phyloP scores from a whole-genome alignment of 768 basidiomycete genomes.

The Amanita rimosa region DNA sequence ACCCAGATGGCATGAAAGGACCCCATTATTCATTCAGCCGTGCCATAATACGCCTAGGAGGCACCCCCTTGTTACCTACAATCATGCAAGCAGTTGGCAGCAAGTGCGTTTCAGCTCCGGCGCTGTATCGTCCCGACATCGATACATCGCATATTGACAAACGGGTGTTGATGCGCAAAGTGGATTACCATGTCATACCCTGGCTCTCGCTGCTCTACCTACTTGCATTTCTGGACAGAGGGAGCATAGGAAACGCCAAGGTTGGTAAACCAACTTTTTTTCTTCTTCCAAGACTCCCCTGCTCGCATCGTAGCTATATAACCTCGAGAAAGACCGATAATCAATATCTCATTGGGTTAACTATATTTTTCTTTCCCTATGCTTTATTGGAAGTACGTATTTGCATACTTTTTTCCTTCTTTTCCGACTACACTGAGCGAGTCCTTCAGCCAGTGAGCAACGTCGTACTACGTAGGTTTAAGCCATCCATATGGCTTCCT shows the following conservation, averaged over 20 bases:
- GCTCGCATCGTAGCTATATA: conserved; percentile 35
- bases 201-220: conserved; percentile 69
- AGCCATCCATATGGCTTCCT: conserved; percentile 60
- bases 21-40: too few species aligned
- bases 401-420: background rate
- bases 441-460: conserved; percentile 47
- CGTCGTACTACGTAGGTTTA: conserved; percentile 42
- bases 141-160: conserved; percentile 45
- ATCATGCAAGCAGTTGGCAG: too few species aligned
- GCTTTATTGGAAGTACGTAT: conserved; percentile 50
- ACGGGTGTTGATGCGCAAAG: conserved; percentile 41
- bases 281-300: background rate
- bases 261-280: conserved; percentile 24
- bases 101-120: background rate
- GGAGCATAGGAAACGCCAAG: too few species aligned
- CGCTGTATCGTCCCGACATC: conserved; percentile 34
- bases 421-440: background rate
- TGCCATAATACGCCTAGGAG: too few species aligned
- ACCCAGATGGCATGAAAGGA: too few species aligned
- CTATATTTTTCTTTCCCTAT: conserved; percentile 71
- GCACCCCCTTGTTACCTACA: too few species aligned
- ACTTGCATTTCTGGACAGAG: conserved; percentile 5
- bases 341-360: conserved; percentile 58
- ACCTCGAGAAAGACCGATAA: conserved; percentile 45
- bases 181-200: conserved; percentile 61